A percentile compares a stretch with the other conserved stretches of the same genome.
Evolutionary conservation across 2,329 filamentous ascomycete species (phyloP).

Genomic region (Aureobasidium sp.): DNA sequence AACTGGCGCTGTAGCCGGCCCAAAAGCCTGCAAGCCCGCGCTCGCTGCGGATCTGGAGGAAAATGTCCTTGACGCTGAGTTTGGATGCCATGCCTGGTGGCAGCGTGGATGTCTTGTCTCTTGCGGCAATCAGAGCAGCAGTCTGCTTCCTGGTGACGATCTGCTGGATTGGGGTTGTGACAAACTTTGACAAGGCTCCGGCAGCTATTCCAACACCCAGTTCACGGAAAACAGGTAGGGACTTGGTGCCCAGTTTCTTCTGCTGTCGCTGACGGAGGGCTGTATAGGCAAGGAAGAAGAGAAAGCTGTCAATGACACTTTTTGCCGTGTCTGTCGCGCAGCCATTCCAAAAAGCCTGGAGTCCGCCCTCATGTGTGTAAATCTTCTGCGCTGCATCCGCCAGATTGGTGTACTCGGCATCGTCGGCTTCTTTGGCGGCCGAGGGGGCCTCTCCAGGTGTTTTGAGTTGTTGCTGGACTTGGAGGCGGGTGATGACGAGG

Average conservation of each 20-base stretch:
- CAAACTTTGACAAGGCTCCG: slow-evolving; percentile 65
- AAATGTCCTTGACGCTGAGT: slow-evolving; percentile 48
- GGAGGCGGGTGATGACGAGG: slow-evolving; percentile 72
- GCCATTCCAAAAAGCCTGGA: slow-evolving; percentile 57
- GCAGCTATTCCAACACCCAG: slow-evolving; percentile 66
- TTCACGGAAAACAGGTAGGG: slow-evolving; percentile 61
- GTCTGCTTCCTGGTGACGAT: slow-evolving; percentile 79
- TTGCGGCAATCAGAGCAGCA: slow-evolving; percentile 44
- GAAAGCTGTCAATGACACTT: slow-evolving; percentile 61
- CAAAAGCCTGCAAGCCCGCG: slow-evolving; percentile 72
- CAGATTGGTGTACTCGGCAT: slow-evolving; percentile 55
- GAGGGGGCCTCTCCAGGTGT: slow-evolving; percentile 29
- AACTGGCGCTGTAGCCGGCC: slow-evolving; percentile 76
- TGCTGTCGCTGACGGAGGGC: slow-evolving; percentile 44
- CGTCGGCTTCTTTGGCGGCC: slow-evolving; percentile 28
- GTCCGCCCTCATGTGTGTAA: slow-evolving; percentile 61
- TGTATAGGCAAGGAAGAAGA: slow-evolving; percentile 80
- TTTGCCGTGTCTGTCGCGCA: slow-evolving; percentile 39
- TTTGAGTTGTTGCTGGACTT: slow-evolving; percentile 61
- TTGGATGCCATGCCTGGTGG: slow-evolving; percentile 23
- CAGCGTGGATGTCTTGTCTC: slow-evolving; percentile 29
- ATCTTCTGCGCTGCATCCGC: slow-evolving; percentile 66
- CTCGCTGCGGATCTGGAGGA: slow-evolving; percentile 57
- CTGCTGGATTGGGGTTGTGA: slow-evolving; percentile 75
- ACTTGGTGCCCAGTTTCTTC: slow-evolving; percentile 30